These are phyloP conservation scores for Manihot esculenta DNA, from an alignment of 441 rosid genomes.

Conservation along the genomic window DNA sequence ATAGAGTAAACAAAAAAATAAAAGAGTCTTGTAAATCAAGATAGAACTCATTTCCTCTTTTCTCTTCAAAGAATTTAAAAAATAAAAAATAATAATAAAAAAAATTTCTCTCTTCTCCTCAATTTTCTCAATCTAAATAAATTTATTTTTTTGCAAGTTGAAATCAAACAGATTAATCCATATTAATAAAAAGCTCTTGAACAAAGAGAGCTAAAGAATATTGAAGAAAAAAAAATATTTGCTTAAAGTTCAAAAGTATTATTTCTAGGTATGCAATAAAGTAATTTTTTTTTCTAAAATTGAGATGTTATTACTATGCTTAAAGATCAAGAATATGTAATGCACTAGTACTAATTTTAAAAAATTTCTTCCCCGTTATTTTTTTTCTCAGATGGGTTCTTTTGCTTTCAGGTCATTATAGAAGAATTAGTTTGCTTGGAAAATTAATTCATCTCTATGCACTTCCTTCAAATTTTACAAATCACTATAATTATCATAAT, in stretches of 20 bases:
- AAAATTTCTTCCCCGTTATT: too few species aligned
- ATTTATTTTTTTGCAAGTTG: not conserved
- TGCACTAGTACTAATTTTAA: constrained; percentile 33
- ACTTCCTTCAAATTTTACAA: not conserved
- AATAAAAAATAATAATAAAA: too few species aligned
- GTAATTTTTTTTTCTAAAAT: constrained; percentile 1
- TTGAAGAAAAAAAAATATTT: not conserved
- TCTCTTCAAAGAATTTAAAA: too few species aligned
- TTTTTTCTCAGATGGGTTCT: constrained; percentile 34
- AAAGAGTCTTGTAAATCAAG: too few species aligned
- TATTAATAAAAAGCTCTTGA: not conserved
- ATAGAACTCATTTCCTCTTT: too few species aligned
- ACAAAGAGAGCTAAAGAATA: not conserved
- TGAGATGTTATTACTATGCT: not conserved
- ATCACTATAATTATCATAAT: not conserved
- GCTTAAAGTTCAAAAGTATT: not conserved
- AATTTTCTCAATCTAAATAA: too few species aligned
- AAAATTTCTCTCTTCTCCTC: too few species aligned
- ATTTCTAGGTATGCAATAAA: not conserved
- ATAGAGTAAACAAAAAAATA: too few species aligned
- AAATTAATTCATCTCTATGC: too few species aligned
- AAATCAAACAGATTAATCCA: not conserved
- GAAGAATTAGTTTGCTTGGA: not conserved
- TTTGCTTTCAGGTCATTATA: constrained; percentile 35
- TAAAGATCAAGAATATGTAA: constrained; percentile 43